phyloP scores from a whole-genome alignment of 1,284 basidiomycete genomes.

The Schizophyllum commune region DNA sequence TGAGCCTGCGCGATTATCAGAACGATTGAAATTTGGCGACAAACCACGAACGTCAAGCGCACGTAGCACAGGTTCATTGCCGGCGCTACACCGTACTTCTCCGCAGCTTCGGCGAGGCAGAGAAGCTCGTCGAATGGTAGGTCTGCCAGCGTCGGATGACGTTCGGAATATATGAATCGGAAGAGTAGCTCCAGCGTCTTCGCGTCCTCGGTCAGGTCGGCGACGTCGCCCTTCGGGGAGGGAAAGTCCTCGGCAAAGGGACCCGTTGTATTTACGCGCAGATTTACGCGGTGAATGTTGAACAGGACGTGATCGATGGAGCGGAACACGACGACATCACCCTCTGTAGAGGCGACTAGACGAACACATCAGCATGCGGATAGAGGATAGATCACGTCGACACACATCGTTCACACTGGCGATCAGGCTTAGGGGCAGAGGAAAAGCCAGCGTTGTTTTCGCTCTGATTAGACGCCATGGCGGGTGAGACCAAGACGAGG shows the following conservation, averaged over 20 bases:
- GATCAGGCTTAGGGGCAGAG: background rate
- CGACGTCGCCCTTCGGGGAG: slow-evolving; percentile 9
- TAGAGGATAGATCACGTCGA: background rate
- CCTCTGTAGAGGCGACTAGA: slow-evolving; percentile 9
- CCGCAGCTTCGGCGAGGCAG: slow-evolving; percentile 21
- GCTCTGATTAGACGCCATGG: too few species aligned
- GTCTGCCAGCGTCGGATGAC: slow-evolving; percentile 19
- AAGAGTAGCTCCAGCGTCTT: slow-evolving; percentile 18
- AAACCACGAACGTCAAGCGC: slow-evolving; percentile 17
- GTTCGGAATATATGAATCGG: slow-evolving; percentile 18
- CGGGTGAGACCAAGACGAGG: too few species aligned
- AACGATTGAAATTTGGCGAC: background rate
- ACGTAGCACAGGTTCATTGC: slow-evolving; percentile 21
- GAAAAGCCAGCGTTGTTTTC: too few species aligned
- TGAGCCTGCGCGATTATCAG: background rate
- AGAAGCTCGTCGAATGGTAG: slow-evolving; percentile 14
- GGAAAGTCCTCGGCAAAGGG: slow-evolving; percentile 12
- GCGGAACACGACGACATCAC: slow-evolving; percentile 12
- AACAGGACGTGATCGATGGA: slow-evolving; percentile 16
- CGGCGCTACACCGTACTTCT: slow-evolving; percentile 22
- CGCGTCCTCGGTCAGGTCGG: slow-evolving; percentile 17
- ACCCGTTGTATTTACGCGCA: slow-evolving; percentile 13
- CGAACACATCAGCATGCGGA: background rate
- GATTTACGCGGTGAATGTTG: slow-evolving; percentile 14
- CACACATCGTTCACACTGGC: background rate